phyloP scores from a whole-genome alignment of 257 asterid genomes.

The Lithospermum erythrorhizon region DNA sequence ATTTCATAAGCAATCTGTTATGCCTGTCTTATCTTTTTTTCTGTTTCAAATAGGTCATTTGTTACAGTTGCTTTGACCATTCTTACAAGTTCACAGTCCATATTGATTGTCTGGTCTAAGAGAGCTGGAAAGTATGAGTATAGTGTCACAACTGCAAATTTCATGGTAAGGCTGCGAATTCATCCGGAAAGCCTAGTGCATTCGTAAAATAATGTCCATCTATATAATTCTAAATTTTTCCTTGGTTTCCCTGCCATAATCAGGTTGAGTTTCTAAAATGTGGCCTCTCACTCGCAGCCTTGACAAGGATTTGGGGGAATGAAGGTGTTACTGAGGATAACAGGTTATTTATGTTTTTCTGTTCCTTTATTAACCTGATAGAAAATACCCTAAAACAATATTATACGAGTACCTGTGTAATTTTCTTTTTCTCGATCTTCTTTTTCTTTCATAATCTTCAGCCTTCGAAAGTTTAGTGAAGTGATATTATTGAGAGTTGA shows the following conservation, averaged over 20 bases:
- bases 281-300: constrained; percentile 75
- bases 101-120: constrained; percentile 99
- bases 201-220: neutral
- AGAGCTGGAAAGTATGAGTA: constrained; percentile 97
- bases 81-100: constrained; percentile 97
- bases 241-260: constrained; percentile 12
- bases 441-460: neutral
- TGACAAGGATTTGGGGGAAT: constrained; percentile 71
- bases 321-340: constrained; percentile 93
- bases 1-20: neutral
- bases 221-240: constrained; percentile 5
- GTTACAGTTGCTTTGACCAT: constrained; percentile 81
- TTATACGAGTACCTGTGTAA: neutral
- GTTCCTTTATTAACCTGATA: neutral
- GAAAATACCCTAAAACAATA: neutral
- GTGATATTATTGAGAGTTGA: neutral
- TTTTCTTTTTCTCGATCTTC: neutral
- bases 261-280: constrained; percentile 97
- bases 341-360: constrained; percentile 35
- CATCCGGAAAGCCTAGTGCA: neutral
- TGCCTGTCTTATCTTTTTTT: constrained; percentile 3
- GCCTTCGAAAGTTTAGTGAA: neutral
- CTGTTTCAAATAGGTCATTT: constrained; percentile 41
- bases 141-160: constrained; percentile 96
- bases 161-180: constrained; percentile 46